phyloP scores from a whole-genome alignment of 257 asterid genomes.

The Ilex asprella region DNA sequence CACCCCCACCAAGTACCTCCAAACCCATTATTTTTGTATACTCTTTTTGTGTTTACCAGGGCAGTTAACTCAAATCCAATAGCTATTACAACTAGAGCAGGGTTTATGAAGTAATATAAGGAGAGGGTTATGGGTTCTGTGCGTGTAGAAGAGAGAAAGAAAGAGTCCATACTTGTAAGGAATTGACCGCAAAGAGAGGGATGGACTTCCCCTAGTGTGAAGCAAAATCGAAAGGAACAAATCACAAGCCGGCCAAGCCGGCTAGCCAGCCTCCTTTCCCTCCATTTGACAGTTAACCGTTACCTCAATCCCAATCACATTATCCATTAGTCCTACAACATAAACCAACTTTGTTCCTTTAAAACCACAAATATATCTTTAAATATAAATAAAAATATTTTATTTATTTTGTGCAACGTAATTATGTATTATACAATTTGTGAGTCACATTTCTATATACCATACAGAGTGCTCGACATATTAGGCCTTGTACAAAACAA shows the following conservation, averaged over 20 bases:
- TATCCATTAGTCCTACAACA: neutral
- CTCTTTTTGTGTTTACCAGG: neutral
- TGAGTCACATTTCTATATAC: too few relatives aligned
- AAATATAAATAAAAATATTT: too few relatives aligned
- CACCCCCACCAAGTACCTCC: slow-evolving; percentile 34
- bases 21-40: slow-evolving; percentile 28
- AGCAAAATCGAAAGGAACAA: slow-evolving; percentile 57
- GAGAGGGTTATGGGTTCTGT: slow-evolving; percentile 36
- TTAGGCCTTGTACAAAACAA: neutral
- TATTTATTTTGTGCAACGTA: too few relatives aligned
- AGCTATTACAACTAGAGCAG: slow-evolving; percentile 8
- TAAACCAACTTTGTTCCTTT: neutral
- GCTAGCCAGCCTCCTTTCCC: slow-evolving; percentile 23
- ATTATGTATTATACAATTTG: too few relatives aligned
- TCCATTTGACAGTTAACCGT: slow-evolving; percentile 1
- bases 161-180: slow-evolving; percentile 42
- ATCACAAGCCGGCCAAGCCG: slow-evolving; percentile 25
- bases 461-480: too few relatives aligned
- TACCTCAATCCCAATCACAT: too few relatives aligned
- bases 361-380: neutral
- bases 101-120: slow-evolving; percentile 23
- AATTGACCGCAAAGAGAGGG: slow-evolving; percentile 75
- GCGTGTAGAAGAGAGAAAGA: slow-evolving; percentile 6
- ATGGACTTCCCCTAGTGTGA: slow-evolving; percentile 27
- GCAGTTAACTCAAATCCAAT: neutral